Conservation (phyloP, 2,329 filamentous ascomycete genomes). For the Talaromyces sp. region DNA sequence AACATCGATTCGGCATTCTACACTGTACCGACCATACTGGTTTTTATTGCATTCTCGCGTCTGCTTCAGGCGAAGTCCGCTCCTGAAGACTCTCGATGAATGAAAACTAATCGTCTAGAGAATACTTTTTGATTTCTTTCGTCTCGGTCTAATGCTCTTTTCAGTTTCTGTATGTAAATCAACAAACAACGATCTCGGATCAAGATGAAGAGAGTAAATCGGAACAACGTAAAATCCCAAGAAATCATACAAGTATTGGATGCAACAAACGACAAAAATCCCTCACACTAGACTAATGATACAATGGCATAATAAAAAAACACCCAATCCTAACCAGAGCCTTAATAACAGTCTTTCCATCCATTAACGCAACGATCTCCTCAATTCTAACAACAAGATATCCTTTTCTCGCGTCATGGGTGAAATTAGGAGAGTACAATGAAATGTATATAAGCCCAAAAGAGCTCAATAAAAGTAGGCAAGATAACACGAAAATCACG, state of each 20-base stretch:
- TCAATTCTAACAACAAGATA: not conserved
- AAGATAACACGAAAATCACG: not conserved
- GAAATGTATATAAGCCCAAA: not conserved
- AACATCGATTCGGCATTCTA: not conserved
- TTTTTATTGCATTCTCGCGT: not conserved
- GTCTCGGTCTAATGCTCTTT: not conserved
- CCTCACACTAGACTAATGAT: constrained; percentile 3
- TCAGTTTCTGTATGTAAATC: not conserved
- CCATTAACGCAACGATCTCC: not conserved
- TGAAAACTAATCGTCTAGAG: not conserved
- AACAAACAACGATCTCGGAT: not conserved
- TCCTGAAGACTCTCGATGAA: not conserved
- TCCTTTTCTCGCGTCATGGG: not conserved
- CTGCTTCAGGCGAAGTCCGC: no score
- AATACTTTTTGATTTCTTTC: not conserved
- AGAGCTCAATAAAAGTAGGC: not conserved
- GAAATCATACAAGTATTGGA: not conserved
- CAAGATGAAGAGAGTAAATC: not conserved
- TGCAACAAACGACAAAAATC: not conserved
- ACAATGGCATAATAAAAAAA: not conserved
- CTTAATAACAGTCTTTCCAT: not conserved
- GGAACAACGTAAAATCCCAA: not conserved
- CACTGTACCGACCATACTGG: not conserved
- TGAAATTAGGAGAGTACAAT: not conserved
- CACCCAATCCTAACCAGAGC: not conserved